Conservation (phyloP, 208 protist genomes). For the Strigomonas oncopelti region DNA sequence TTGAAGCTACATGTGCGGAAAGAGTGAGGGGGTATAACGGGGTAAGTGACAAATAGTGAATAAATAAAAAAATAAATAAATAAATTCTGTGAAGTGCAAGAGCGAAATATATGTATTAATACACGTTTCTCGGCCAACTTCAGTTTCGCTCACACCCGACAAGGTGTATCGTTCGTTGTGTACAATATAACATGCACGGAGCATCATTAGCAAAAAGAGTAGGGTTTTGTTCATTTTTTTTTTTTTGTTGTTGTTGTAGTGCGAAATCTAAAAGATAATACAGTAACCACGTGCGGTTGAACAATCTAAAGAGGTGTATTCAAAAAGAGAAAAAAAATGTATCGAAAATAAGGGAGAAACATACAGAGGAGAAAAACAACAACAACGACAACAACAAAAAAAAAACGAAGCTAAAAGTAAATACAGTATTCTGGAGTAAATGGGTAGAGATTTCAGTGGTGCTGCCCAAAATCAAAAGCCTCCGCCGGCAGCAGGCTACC, state of each 20-base stretch:
- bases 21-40: neutral
- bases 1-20: neutral
- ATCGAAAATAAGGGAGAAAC: neutral
- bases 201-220: neutral
- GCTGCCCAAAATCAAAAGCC: constrained; percentile 47
- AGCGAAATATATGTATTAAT: too few species aligned
- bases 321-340: neutral
- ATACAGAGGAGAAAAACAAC: neutral
- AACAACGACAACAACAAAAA: constrained; percentile 7
- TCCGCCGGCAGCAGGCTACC: constrained; percentile 44
- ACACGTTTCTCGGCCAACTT: too few species aligned
- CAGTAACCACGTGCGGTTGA: neutral
- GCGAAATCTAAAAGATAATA: neutral
- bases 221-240: neutral
- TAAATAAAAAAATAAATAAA: constrained; percentile 10
- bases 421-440: neutral
- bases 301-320: neutral
- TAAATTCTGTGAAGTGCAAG: neutral
- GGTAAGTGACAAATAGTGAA: constrained; percentile 5
- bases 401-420: too few species aligned
- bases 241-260: neutral
- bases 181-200: neutral
- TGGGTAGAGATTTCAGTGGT: neutral
- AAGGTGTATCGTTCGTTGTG: neutral
- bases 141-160: too few species aligned